Conservation (phyloP, 148 eudicot genomes). For the Camellia sinensis region DNA sequence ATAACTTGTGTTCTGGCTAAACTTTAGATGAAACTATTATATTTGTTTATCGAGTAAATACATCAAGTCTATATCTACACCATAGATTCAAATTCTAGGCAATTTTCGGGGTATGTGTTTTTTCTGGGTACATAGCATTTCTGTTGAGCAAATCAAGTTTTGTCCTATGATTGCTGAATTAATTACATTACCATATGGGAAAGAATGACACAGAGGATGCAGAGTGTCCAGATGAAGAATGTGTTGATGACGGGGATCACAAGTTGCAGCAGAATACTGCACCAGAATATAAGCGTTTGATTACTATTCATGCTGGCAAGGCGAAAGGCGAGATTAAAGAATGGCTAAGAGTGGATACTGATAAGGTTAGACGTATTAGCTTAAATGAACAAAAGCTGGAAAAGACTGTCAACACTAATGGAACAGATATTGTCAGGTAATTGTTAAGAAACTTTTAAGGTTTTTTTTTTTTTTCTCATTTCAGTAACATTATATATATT, state of each 20-base stretch:
- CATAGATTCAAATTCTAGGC: too few species aligned
- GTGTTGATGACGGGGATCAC: conserved; percentile 3
- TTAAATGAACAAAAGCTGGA: conserved; percentile 47
- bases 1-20: too few species aligned
- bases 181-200: neutral
- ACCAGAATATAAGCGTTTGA: conserved; percentile 42
- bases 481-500: too few species aligned
- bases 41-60: too few species aligned
- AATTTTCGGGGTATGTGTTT: too few species aligned
- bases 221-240: conserved; percentile 26
- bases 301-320: conserved; percentile 21
- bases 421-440: conserved; percentile 45
- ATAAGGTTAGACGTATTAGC: conserved; percentile 37
- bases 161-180: too few species aligned
- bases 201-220: conserved; percentile 13
- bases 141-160: too few species aligned
- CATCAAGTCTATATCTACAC: too few species aligned
- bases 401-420: conserved; percentile 36
- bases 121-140: too few species aligned
- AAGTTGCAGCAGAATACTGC: conserved; percentile 22
- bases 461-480: neutral
- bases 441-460: neutral
- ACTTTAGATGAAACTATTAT: too few species aligned
- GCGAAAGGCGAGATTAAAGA: conserved; percentile 31
- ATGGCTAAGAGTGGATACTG: conserved; percentile 28